These are phyloP conservation scores for Paramecium biaurelia DNA, from an alignment of 73 alveolate genomes.

Conservation along the genomic window DNA sequence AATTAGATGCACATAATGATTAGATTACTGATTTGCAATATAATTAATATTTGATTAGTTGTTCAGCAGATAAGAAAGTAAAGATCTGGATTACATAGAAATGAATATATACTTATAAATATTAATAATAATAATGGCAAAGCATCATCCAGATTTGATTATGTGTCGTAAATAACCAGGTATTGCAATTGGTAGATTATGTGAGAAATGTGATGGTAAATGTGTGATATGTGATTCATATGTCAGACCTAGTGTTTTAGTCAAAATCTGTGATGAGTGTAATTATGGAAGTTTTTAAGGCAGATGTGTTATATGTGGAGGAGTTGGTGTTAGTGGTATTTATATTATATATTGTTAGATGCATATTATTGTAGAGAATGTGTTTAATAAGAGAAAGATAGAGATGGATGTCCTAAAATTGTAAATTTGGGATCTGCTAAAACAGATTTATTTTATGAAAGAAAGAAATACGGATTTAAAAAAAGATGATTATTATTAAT, in stretches of 20 bases:
- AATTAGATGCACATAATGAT: not conserved
- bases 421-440: conserved; percentile 97
- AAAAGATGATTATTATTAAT: conserved; percentile 61
- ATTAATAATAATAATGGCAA: conserved; percentile 80
- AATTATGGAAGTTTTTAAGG: conserved; percentile 90
- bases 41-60: not conserved
- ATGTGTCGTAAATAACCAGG: conserved; percentile 99
- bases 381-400: conserved; percentile 90
- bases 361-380: conserved; percentile 99
- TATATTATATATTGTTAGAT: conserved; percentile 61
- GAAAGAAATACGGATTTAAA: conserved; percentile 95
- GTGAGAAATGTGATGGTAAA: conserved; percentile 98
- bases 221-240: conserved; percentile 99
- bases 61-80: conserved; percentile 37
- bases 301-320: conserved; percentile 97
- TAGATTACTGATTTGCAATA: not conserved
- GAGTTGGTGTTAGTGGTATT: conserved; percentile 89
- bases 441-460: conserved; percentile 98
- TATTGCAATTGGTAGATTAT: conserved; percentile 94
- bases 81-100: conserved; percentile 14
- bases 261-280: conserved; percentile 97
- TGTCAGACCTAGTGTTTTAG: conserved; percentile 92
- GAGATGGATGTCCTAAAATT: conserved; percentile 99
- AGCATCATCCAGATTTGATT: conserved; percentile 98
- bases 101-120: not conserved